Percentiles rank a stretch among this genome's conserved stretches.
Conservation (phyloP, 2,329 filamentous ascomycete species). For the Neocucurbitaria cava region DNA sequence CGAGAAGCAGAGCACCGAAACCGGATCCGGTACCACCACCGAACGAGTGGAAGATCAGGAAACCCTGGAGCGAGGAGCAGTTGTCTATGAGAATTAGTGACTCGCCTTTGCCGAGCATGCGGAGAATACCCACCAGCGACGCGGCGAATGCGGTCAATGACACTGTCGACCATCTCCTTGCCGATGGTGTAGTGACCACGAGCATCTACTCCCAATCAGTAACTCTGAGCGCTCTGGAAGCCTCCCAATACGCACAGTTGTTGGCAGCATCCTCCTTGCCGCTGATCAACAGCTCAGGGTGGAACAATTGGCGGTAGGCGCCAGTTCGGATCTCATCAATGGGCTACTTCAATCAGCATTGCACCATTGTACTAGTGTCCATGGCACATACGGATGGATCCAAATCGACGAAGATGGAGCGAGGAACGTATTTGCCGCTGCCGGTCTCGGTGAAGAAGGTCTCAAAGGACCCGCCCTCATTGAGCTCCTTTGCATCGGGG, state of each 20-base stretch:
- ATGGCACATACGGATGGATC: slow-evolving; percentile 66
- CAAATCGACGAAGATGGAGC: slow-evolving; percentile 75
- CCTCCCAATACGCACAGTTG: slow-evolving; percentile 63
- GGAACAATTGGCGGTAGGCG: slow-evolving; percentile 72
- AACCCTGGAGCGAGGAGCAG: slow-evolving; percentile 75
- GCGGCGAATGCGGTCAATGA: slow-evolving; percentile 73
- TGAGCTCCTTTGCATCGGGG: slow-evolving; percentile 65
- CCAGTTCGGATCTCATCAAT: slow-evolving; percentile 78
- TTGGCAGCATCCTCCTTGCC: slow-evolving; percentile 80
- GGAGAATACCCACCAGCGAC: slow-evolving; percentile 63
- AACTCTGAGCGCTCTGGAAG: not conserved
- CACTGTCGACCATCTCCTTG: slow-evolving; percentile 76
- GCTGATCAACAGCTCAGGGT: slow-evolving; percentile 74
- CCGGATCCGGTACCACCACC: slow-evolving; percentile 76
- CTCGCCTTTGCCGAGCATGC: not conserved
- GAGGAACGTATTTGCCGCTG: slow-evolving; percentile 74
- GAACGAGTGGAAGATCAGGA: slow-evolving; percentile 78
- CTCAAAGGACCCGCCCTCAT: slow-evolving; percentile 70
- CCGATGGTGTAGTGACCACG: slow-evolving; percentile 79
- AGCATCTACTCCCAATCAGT: slow-evolving; percentile 59
- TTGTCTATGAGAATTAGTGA: slow-evolving; percentile 61
- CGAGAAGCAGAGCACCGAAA: slow-evolving; percentile 74
- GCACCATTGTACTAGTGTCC: not conserved
- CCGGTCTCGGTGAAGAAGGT: slow-evolving; percentile 78
- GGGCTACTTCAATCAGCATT: slow-evolving; percentile 52